Evolutionary conservation across 371 early-diverging fungal species (phyloP).

Genomic region (Mucor velutinosus): DNA sequence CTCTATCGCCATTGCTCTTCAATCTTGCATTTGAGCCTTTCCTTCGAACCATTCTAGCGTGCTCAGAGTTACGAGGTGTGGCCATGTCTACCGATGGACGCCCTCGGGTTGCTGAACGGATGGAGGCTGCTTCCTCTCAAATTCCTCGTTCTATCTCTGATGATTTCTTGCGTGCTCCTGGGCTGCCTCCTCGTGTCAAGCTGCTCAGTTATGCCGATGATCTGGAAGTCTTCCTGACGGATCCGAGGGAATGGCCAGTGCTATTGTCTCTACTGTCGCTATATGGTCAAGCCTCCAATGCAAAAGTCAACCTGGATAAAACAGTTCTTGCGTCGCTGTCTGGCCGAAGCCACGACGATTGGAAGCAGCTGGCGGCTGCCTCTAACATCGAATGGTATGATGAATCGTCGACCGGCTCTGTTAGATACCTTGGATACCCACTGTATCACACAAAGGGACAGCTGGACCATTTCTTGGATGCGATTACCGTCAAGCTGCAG

Average conservation of each 20-base stretch:
- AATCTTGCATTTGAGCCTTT: constrained; percentile 17
- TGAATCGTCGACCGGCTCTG: background rate
- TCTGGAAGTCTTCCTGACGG: too few relatives aligned
- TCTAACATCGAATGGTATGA: too few relatives aligned
- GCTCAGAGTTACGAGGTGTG: background rate
- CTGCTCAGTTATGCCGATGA: constrained; percentile 22
- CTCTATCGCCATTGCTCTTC: constrained; percentile 18
- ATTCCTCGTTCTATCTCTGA: too few relatives aligned
- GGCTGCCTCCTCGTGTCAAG: constrained; percentile 6
- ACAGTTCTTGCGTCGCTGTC: constrained; percentile 11
- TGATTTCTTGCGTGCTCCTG: too few relatives aligned
- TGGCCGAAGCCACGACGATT: background rate
- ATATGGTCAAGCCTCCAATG: constrained; percentile 9
- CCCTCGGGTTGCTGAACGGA: too few relatives aligned
- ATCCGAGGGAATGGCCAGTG: too few relatives aligned
- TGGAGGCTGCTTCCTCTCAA: too few relatives aligned
- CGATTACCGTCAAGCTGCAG: background rate
- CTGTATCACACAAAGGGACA: background rate
- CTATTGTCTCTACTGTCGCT: too few relatives aligned
- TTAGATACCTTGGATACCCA: constrained; percentile 17
- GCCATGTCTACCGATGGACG: background rate
- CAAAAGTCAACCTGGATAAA: constrained; percentile 15
- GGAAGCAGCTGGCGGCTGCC: too few relatives aligned
- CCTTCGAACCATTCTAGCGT: background rate
- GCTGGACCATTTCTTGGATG: background rate